Percentiles rank a stretch among this genome's conserved stretches.
phyloP scores from a whole-genome alignment of 23 red algal species.

The Gracilaria gracilis region DNA sequence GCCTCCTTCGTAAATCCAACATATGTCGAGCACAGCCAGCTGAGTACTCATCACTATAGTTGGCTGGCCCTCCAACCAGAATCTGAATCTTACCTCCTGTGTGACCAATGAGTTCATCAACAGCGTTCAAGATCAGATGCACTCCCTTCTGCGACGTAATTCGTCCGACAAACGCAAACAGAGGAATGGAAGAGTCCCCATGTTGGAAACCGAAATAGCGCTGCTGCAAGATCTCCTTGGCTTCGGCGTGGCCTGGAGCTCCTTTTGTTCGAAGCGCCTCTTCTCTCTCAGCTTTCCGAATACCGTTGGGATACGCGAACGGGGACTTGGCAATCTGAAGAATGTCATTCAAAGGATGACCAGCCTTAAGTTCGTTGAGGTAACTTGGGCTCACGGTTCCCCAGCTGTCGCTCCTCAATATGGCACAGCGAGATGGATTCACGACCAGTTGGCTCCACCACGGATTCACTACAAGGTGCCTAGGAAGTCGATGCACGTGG shows the following conservation, averaged over 20 bases:
- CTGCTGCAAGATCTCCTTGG: slow-evolving; percentile 91
- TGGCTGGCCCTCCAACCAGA: slow-evolving; percentile 97
- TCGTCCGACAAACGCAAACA: slow-evolving; percentile 98
- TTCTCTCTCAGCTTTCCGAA: slow-evolving; percentile 88
- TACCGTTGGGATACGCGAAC: slow-evolving; percentile 98
- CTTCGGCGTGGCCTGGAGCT: slow-evolving; percentile 77
- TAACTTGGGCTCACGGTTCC: slow-evolving; percentile 96
- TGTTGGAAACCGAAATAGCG: slow-evolving; percentile 89
- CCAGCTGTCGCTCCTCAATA: slow-evolving; percentile 90
- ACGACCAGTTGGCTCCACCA: slow-evolving; percentile 86
- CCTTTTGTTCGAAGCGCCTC: slow-evolving; percentile 74
- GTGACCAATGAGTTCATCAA: slow-evolving; percentile 86
- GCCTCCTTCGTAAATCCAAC: slow-evolving; percentile 81
- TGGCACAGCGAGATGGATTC: slow-evolving; percentile 93
- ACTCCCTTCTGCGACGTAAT: slow-evolving; percentile 99
- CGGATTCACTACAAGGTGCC: slow-evolving; percentile 82
- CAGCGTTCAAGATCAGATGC: slow-evolving; percentile 95
- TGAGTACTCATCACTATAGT: slow-evolving; percentile 90
- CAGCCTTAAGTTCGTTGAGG: slow-evolving; percentile 83
- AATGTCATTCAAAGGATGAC: slow-evolving; percentile 85
- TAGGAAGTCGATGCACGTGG: slow-evolving; percentile 89
- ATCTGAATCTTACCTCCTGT: slow-evolving; percentile 91
- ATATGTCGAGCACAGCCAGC: slow-evolving; percentile 95
- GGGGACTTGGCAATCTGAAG: slow-evolving; percentile 82
- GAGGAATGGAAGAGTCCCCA: slow-evolving; percentile 85